A percentile compares a stretch with the other conserved stretches of the same genome.
These are phyloP conservation scores for Epichloe glyceriae DNA, from an alignment of 2,329 filamentous ascomycete species.

Conservation along the genomic window DNA sequence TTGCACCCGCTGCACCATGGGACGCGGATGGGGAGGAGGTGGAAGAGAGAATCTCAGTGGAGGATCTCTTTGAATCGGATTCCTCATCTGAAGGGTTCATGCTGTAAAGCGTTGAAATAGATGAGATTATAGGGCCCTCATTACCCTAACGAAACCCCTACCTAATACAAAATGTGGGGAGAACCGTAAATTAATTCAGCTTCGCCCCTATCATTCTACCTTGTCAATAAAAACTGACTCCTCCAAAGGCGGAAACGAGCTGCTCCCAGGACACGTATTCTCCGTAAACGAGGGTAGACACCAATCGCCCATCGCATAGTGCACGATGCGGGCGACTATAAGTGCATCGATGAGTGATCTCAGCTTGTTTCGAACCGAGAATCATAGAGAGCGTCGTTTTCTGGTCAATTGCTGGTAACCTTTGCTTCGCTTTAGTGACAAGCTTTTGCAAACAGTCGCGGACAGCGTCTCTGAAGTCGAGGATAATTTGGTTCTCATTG, in stretches of 20 bases:
- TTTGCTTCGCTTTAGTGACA: constrained; percentile 1
- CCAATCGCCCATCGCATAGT: constrained; percentile 3
- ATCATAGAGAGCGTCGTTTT: constrained; percentile 5
- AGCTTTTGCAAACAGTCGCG: constrained; percentile 4
- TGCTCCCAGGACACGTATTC: constrained; percentile 2
- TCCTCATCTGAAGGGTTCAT: too few relatives aligned
- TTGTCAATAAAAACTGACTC: neutral
- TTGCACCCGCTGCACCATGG: constrained; percentile 1
- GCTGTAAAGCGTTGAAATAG: too few relatives aligned
- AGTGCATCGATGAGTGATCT: constrained; percentile 5
- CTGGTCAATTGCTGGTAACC: neutral
- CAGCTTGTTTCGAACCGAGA: constrained; percentile 4
- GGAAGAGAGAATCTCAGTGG: neutral
- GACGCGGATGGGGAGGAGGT: constrained; percentile 7
- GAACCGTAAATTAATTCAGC: too few relatives aligned
- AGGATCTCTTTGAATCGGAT: constrained; percentile 3
- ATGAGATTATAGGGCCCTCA: too few relatives aligned
- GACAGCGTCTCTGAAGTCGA: constrained; percentile 1
- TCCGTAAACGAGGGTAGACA: constrained; percentile 3
- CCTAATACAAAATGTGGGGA: too few relatives aligned
- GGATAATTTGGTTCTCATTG: constrained; percentile 2
- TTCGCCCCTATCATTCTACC: too few relatives aligned
- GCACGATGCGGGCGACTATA: constrained; percentile 5
- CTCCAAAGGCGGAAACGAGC: constrained; percentile 3
- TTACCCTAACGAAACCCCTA: too few relatives aligned